phyloP scores from a whole-genome alignment of 768 basidiomycete species.

The Tylopilus subfusipes region DNA sequence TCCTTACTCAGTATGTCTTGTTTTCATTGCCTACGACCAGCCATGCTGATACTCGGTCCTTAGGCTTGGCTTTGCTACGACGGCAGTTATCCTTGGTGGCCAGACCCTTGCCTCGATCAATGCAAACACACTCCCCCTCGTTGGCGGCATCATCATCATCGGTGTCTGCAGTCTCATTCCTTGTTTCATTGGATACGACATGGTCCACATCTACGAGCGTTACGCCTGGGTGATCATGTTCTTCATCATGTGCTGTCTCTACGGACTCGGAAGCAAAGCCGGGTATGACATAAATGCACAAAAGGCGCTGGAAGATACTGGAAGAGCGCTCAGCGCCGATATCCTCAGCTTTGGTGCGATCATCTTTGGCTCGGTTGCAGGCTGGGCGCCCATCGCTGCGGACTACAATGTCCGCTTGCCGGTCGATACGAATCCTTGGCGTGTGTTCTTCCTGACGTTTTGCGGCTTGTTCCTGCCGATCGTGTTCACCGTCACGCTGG shows the following conservation, averaged over 20 bases:
- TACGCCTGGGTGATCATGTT: constrained; percentile 51
- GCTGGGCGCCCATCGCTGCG: constrained; percentile 52
- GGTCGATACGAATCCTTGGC: constrained; percentile 37
- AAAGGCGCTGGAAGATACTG: constrained; percentile 40
- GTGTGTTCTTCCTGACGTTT: constrained; percentile 48
- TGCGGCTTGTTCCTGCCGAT: constrained; percentile 50
- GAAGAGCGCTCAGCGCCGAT: constrained; percentile 42
- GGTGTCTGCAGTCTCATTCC: constrained; percentile 40
- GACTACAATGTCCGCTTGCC: constrained; percentile 55
- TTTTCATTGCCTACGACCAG: not conserved
- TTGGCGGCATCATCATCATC: constrained; percentile 48
- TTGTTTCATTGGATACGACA: constrained; percentile 45
- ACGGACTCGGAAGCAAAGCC: constrained; percentile 45
- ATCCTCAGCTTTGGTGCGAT: constrained; percentile 52
- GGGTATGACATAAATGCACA: constrained; percentile 46
- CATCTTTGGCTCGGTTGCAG: constrained; percentile 45
- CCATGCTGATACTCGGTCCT: not conserved
- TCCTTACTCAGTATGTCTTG: constrained; percentile 42
- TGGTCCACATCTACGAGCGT: constrained; percentile 49
- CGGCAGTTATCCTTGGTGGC: constrained; percentile 51
- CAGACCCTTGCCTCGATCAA: constrained; percentile 48
- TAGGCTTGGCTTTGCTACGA: constrained; percentile 47
- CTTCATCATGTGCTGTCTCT: constrained; percentile 49
- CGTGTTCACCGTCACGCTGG: constrained; percentile 35
- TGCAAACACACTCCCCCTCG: constrained; percentile 41